Evolutionary conservation across 2,329 filamentous ascomycete species (phyloP).

Genomic region (Dendryphion nanum): DNA sequence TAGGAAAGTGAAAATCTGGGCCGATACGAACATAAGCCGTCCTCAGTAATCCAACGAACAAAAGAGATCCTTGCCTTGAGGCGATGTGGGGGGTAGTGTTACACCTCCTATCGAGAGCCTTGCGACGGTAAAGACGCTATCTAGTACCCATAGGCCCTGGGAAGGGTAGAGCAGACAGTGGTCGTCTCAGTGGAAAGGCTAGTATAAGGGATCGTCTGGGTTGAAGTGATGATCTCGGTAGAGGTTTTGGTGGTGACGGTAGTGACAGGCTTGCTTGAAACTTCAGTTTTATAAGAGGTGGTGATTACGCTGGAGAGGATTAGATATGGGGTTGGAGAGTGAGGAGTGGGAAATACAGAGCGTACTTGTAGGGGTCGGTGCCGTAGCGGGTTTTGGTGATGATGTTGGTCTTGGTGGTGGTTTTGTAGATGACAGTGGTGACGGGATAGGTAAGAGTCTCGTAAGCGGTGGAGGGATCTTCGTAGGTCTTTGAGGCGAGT

Average conservation of each 20-base stretch:
- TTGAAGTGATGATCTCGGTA: constrained; percentile 14
- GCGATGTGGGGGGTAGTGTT: too few species aligned
- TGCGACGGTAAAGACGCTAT: too few species aligned
- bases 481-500: constrained; percentile 9
- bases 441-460: constrained; percentile 13
- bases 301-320: constrained; percentile 11
- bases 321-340: not conserved
- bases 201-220: constrained; percentile 16
- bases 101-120: too few species aligned
- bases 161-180: constrained; percentile 15
- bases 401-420: constrained; percentile 6
- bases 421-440: constrained; percentile 13
- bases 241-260: constrained; percentile 9
- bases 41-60: too few species aligned
- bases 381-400: constrained; percentile 4
- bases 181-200: constrained; percentile 16
- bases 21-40: too few species aligned
- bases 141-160: too few species aligned
- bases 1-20: too few species aligned
- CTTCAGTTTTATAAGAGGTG: constrained; percentile 15
- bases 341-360: not conserved
- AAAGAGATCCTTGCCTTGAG: too few species aligned
- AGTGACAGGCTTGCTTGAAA: constrained; percentile 14
- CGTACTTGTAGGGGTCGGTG: constrained; percentile 18
- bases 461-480: constrained; percentile 7